Base-by-base conservation (phyloP, 306 rosid genomes). In the Castanea mollissima region DNA sequence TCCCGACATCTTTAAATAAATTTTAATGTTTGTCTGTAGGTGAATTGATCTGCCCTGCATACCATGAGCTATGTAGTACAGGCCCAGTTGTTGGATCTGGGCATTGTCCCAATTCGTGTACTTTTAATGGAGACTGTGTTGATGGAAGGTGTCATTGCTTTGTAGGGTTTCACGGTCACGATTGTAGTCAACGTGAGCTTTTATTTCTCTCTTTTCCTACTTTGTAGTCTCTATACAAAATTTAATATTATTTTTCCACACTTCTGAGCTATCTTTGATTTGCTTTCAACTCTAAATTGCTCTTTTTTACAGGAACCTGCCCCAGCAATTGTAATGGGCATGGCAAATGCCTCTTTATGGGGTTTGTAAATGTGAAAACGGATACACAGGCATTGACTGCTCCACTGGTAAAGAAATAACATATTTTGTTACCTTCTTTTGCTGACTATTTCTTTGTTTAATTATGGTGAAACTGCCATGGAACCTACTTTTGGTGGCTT, bases 81-180 rank as follows among this genome's bases (percentile, higher is more conserved):
- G 87, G 78, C 41, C 74, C 84, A 19, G 79, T 86, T 79, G 80
- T 85, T 15, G 85, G 80, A 62, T 44, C 91, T 62, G 97, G 94
- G 29, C 91, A 86, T 77, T 94, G 99, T 63, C 91, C 93, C 32
- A 83, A 76, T 65, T 83, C 92, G 20, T 94, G 97, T 83, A 89
- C 83, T 80, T 94, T 91, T 83, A 94, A 90, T 77, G 99, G 99
- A 76, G 97, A 94, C 78, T 94, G 99, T 76, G 84, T 94, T n/a
- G 92, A 91, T 74, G 99, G 97, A 84, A 91, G 82, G 75, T 94
- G 99, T 77, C 89, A 72, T 60, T 94, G 99, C 81, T 92, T 94
- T 84, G 83, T 90, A 35, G 99, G 97, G 78, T 91, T 90, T 86
- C 88, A 84, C 68, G 97, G 94, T 79, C 82, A 85, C 25, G 97